These are phyloP conservation scores for Macroventuria anomochaeta DNA, from an alignment of 2,329 filamentous ascomycete species.

Conservation along the genomic window DNA sequence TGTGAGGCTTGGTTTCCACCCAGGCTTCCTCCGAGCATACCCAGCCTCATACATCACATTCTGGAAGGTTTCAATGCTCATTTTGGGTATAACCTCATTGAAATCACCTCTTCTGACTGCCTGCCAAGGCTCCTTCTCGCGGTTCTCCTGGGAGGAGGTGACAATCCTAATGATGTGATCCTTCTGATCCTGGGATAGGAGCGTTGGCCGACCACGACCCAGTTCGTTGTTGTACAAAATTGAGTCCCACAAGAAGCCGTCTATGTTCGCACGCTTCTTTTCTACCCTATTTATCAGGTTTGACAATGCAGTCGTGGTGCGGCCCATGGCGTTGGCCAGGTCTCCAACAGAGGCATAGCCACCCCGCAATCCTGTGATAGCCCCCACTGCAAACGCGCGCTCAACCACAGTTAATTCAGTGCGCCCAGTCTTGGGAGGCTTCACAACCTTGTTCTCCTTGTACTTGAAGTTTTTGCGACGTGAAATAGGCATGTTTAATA, in stretches of 20 bases:
- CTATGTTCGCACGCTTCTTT: background rate
- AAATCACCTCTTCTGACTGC: conserved; percentile 3
- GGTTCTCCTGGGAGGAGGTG: background rate
- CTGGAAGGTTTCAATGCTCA: conserved; percentile 8
- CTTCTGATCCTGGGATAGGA: background rate
- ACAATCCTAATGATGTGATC: background rate
- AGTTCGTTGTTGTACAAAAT: background rate
- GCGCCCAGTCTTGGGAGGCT: background rate
- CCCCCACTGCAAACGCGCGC: background rate
- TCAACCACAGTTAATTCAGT: background rate
- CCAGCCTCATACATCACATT: conserved; percentile 13
- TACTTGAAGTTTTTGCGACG: background rate
- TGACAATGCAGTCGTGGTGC: background rate
- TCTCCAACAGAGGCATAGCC: background rate
- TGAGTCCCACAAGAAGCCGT: background rate
- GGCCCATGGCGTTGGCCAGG: background rate
- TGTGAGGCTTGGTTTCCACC: background rate
- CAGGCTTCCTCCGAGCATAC: background rate
- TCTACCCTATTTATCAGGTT: background rate
- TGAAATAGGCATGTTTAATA: background rate
- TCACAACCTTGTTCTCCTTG: background rate
- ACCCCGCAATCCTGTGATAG: background rate
- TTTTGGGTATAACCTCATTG: conserved; percentile 2
- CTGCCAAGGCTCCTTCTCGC: conserved; percentile 11
- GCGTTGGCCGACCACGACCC: background rate